phyloP scores from a whole-genome alignment of 768 basidiomycete species.

The Gymnopilus dilepis region DNA sequence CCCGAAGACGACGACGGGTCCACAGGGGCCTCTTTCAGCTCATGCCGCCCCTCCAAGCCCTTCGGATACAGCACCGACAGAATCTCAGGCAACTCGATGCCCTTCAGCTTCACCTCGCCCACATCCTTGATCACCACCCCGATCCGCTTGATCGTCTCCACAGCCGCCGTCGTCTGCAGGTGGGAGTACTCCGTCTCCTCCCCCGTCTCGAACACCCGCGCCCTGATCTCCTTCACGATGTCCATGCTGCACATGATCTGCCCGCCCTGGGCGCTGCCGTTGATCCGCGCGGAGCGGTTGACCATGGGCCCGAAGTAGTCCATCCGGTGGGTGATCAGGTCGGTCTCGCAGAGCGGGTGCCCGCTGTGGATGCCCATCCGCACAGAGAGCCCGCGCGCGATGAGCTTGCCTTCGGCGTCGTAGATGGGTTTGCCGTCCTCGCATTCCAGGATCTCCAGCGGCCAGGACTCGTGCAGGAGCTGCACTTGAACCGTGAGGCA shows the following conservation, averaged over 20 bases:
- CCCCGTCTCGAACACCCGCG: conserved; percentile 58
- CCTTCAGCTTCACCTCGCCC: conserved; percentile 93
- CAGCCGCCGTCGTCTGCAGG: conserved; percentile 58
- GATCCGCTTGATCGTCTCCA: conserved; percentile 78
- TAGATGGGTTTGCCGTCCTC: conserved; percentile 85
- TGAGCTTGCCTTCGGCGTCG: conserved; percentile 67
- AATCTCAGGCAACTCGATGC: conserved; percentile 88
- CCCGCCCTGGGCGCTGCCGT: conserved; percentile 83
- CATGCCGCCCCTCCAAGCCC: conserved; percentile 72
- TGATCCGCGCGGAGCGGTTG: conserved; percentile 89
- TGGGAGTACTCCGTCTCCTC: conserved; percentile 66
- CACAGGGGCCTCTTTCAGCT: conserved; percentile 48
- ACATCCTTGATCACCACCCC: conserved; percentile 74
- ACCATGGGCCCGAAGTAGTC: conserved; percentile 98
- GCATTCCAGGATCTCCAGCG: conserved; percentile 89
- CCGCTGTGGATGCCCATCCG: conserved; percentile 99
- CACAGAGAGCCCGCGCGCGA: conserved; percentile 89
- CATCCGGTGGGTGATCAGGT: conserved; percentile 93
- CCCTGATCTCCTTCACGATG: conserved; percentile 80
- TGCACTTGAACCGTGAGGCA: conserved; percentile 84
- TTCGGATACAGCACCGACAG: conserved; percentile 86
- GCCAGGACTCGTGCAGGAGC: conserved; percentile 86
- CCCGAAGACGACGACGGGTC: conserved; percentile 37
- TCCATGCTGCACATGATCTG: conserved; percentile 93
- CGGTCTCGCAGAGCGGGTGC: conserved; percentile 84